Base-by-base conservation (phyloP, 2,329 filamentous ascomycete genomes). In the Penicillium sp. region DNA sequence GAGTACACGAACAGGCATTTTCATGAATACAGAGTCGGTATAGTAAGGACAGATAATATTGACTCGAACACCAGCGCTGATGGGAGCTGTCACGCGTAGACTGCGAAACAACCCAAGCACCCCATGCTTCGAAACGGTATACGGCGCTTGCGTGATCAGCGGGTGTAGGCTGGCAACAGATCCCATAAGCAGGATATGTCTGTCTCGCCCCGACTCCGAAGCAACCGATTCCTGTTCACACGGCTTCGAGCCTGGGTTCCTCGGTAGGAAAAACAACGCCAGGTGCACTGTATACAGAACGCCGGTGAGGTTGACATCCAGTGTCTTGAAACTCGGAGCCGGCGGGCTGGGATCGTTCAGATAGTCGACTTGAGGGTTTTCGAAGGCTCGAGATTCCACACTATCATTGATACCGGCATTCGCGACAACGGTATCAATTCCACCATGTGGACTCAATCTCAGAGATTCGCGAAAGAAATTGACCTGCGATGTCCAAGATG, bases 21-120 rank as follows among this genome's bases (percentile, higher is more conserved):
- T 46, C 55, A 57, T 57, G 37, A 53, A 57, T 19, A 45, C 29
- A 14, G 35, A 37, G 41, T 57, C 55, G 4, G 55, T 57, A 45
- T 57, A 57, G 46, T 57, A 57, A 7, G 55, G 55, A 13, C 55
- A 57, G 39, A 57, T 39, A 16, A 57, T 57, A 37, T 57, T 57
- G 13, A 57, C 55, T 22, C 55, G 55, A 29, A 50, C 45, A 24
- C 55, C 55, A 26, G 49, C 45, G 24, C 22, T 53, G 19, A 57
- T 13, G 10, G 55, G 49, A 22, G 50, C 55, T 45, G 55, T 45
- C 9, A 57, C 33, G 22, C 55, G 50, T 24, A 57, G 21, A 26
- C 55, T 44, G 24, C 55, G 44, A 22, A 53, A 57, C 8, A 57
- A 19, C 45, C 55, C 55, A 16, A 57, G 55, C 13, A 57, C 46